These are phyloP conservation scores for Lantana camara DNA, from an alignment of 257 asterid species.

Conservation along the genomic window DNA sequence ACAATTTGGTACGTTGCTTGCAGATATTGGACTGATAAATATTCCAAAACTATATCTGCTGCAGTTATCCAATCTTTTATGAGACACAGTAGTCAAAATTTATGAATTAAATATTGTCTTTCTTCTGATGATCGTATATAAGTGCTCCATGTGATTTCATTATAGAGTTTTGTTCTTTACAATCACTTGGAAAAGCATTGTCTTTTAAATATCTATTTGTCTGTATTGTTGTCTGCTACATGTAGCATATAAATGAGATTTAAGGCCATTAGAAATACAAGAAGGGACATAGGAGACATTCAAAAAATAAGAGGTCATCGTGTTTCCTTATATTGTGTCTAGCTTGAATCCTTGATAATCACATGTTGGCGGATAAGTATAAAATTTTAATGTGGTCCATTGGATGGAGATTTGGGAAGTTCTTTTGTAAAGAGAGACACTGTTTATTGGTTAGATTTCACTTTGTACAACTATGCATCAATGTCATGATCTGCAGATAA, in stretches of 20 bases:
- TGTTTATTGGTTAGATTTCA: background rate
- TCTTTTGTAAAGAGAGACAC: conserved; percentile 1
- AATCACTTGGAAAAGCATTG: background rate
- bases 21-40: too few relatives aligned
- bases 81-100: conserved; percentile 11
- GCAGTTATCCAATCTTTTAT: conserved; percentile 23
- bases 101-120: background rate
- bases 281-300: background rate
- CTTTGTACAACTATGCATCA: conserved; percentile 10
- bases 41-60: conserved; percentile 66
- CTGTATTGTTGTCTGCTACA: too few relatives aligned
- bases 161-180: background rate
- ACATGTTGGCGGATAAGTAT: too few relatives aligned
- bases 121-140: background rate
- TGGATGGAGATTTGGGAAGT: conserved; percentile 1
- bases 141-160: background rate
- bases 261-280: too few relatives aligned
- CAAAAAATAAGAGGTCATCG: too few relatives aligned
- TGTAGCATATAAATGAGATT: too few relatives aligned
- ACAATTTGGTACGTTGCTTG: conserved; percentile 86
- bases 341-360: too few relatives aligned
- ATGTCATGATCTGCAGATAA: conserved; percentile 5
- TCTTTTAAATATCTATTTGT: too few relatives aligned
- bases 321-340: too few relatives aligned
- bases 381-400: background rate